A percentile compares a stretch with the other conserved stretches of the same genome.
Evolutionary conservation across 1,139 yeast genomes (phyloP).

Genomic region (Protomyces inundatus): DNA sequence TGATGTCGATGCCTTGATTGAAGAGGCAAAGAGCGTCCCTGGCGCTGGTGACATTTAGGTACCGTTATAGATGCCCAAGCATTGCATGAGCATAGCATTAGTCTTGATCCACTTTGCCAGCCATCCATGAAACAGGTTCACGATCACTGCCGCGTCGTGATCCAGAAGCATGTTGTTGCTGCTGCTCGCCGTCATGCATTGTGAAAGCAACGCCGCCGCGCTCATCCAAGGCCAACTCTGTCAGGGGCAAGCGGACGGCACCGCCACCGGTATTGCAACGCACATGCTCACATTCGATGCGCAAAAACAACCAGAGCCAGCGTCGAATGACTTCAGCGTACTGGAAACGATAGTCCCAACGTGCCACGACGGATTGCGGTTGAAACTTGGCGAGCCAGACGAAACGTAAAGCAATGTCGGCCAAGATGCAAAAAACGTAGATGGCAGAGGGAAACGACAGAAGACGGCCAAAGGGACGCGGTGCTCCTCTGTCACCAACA

Average conservation of each 20-base stretch:
- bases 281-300: conserved; percentile 49
- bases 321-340: conserved; percentile 71
- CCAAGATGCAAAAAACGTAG: conserved; percentile 2
- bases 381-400: conserved; percentile 62
- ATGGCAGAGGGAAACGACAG: not conserved
- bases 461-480: not conserved
- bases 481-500: not conserved
- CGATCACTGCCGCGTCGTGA: not conserved
- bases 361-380: conserved; percentile 31
- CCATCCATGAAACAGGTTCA: not conserved
- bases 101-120: not conserved
- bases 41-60: conserved; percentile 13
- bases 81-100: not conserved
- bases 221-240: conserved; percentile 8
- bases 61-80: not conserved
- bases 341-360: conserved; percentile 46
- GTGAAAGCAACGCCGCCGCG: conserved; percentile 16
- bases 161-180: not conserved
- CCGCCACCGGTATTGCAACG: not conserved
- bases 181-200: not conserved
- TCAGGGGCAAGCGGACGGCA: not conserved
- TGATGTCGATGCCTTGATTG: conserved; percentile 20
- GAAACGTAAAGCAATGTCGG: conserved; percentile 38
- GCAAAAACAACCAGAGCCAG: conserved; percentile 82
- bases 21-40: conserved; percentile 21